Evolutionary conservation across 2,329 filamentous ascomycete species (phyloP).

Genomic region (Trichoderma pleuroti): DNA sequence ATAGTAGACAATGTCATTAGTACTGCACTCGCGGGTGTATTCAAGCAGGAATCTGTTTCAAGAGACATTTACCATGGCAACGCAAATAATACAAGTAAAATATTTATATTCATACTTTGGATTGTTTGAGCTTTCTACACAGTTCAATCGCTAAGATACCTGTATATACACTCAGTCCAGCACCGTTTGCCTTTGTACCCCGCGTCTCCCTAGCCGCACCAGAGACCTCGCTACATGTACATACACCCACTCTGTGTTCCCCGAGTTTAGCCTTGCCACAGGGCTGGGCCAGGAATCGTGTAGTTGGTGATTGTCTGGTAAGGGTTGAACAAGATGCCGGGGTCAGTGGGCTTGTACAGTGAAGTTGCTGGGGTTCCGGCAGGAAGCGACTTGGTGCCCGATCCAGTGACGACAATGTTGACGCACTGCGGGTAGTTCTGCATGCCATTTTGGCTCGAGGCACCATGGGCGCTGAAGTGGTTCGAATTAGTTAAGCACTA

Average conservation of each 20-base stretch:
- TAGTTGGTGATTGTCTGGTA: conserved; percentile 30
- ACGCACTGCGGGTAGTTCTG: conserved; percentile 54
- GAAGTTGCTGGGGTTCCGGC: conserved; percentile 35
- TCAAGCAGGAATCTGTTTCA: neutral
- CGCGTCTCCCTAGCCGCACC: neutral
- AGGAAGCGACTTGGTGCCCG: conserved; percentile 32
- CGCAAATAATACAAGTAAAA: neutral
- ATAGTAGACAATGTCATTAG: neutral
- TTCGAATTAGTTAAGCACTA: neutral
- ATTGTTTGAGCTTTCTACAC: neutral
- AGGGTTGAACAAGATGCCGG: conserved; percentile 36
- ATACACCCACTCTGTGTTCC: neutral
- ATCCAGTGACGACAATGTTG: conserved; percentile 46
- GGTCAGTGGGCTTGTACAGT: conserved; percentile 36
- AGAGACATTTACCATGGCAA: neutral
- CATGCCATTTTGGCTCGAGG: conserved; percentile 40
- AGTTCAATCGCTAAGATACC: neutral
- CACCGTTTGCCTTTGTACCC: neutral
- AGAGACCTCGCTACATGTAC: neutral
- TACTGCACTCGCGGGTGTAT: neutral
- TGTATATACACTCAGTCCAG: neutral
- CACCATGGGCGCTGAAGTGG: conserved; percentile 40
- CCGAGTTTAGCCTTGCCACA: conserved; percentile 16
- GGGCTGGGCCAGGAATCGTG: conserved; percentile 34
- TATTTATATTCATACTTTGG: neutral